Percentiles rank a stretch among this genome's conserved stretches.
phyloP scores from a whole-genome alignment of 176 grass and related monocot species.

The Pontederia crassipes region DNA sequence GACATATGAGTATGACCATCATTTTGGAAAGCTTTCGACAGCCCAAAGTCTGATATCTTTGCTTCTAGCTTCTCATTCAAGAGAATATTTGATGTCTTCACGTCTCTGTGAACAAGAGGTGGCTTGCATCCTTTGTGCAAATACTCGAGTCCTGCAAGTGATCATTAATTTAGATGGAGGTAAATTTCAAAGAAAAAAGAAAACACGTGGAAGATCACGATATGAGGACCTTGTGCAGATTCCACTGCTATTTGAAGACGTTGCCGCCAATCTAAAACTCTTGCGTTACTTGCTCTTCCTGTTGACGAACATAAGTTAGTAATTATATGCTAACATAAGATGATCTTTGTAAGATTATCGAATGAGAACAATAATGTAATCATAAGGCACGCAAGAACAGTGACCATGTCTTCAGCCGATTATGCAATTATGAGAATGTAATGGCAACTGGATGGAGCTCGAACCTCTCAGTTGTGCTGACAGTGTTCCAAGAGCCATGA shows the following conservation, averaged over 20 bases:
- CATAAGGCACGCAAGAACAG: constrained; percentile 1
- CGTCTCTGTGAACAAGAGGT: constrained; percentile 42
- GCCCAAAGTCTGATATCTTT: constrained; percentile 19
- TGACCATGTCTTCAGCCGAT: too few relatives aligned
- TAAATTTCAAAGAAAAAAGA: not conserved
- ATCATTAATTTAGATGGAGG: not conserved
- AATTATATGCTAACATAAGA: too few relatives aligned
- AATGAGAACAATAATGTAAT: too few relatives aligned
- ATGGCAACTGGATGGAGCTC: not conserved
- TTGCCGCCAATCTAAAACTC: too few relatives aligned
- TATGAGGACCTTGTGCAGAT: too few relatives aligned
- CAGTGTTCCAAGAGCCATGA: constrained; percentile 43
- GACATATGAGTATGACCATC: constrained; percentile 30
- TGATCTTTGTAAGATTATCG: too few relatives aligned
- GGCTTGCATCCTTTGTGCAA: constrained; percentile 26
- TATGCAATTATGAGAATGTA: too few relatives aligned
- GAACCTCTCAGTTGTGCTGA: constrained; percentile 41
- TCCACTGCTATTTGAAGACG: too few relatives aligned
- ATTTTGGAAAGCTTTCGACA: constrained; percentile 27
- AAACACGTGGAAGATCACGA: not conserved
- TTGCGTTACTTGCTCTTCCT: too few relatives aligned
- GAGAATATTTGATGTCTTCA: constrained; percentile 51
- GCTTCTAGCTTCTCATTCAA: constrained; percentile 25
- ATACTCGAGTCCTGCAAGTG: not conserved
- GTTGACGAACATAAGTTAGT: not conserved